Evolutionary conservation across 2,329 filamentous ascomycete genomes (phyloP).

Genomic region (Teratosphaeria destructans): DNA sequence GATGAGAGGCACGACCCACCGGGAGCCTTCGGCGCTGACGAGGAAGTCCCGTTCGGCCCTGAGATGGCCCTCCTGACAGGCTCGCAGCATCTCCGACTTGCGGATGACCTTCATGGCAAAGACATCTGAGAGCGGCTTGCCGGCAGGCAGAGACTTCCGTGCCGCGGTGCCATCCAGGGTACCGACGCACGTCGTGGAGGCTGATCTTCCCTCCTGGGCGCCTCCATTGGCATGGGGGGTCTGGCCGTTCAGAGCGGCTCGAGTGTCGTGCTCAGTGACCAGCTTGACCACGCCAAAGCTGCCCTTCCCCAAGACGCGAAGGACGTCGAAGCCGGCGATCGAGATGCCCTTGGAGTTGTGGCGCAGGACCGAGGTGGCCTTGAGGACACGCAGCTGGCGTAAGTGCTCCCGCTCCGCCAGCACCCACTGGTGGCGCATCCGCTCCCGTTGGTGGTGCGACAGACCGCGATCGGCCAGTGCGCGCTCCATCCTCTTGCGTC

Average conservation of each 20-base stretch:
- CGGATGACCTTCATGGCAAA: slow-evolving; percentile 97
- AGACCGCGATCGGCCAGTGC: slow-evolving; percentile 51
- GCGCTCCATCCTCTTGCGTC: slow-evolving; percentile 52
- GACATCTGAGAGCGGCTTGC: slow-evolving; percentile 44
- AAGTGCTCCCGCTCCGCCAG: slow-evolving; percentile 63
- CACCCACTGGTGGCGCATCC: slow-evolving; percentile 49
- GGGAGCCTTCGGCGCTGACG: slow-evolving; percentile 75
- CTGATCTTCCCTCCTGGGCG: neutral
- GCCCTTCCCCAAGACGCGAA: slow-evolving; percentile 80
- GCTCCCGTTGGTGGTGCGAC: slow-evolving; percentile 44
- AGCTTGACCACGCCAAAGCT: slow-evolving; percentile 89
- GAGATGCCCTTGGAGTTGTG: slow-evolving; percentile 41
- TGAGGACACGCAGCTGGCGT: slow-evolving; percentile 61
- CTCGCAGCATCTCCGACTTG: slow-evolving; percentile 85
- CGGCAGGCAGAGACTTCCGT: slow-evolving; percentile 14
- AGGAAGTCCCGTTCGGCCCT: slow-evolving; percentile 87
- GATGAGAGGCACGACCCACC: slow-evolving; percentile 81
- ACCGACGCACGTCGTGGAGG: slow-evolving; percentile 26
- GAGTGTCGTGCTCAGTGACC: slow-evolving; percentile 49
- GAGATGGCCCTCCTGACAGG: slow-evolving; percentile 84
- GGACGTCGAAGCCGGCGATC: slow-evolving; percentile 60
- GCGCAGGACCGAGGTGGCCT: slow-evolving; percentile 46
- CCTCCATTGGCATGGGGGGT: neutral
- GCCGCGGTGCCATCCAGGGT: slow-evolving; percentile 17
- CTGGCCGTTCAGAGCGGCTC: slow-evolving; percentile 1